Base-by-base conservation (phyloP, 345 rosid genomes). In the Chamaenerion angustifolium region DNA sequence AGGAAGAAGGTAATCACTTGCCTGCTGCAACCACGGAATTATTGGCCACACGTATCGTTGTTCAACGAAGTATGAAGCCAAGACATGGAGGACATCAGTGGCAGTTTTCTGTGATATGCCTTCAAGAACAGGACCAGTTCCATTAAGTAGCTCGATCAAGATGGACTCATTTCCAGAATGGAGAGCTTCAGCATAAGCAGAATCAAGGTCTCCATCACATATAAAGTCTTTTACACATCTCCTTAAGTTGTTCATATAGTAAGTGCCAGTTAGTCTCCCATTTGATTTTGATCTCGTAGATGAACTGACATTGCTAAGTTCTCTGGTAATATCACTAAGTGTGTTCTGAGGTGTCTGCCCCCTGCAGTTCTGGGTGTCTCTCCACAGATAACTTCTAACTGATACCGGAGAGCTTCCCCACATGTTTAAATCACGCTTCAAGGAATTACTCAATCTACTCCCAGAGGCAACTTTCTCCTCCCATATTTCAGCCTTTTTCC, bases 11-110 rank as follows among this genome's bases (percentile, higher is more conserved):
- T 21, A 62, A 16, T 14, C 58, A 71, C 81, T 85, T 70, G 62
- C 95, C 94, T 86, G 95, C 58, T 83, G 84, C 72, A 83, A 64
- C 98, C 95, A 90, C 51, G 95, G 98, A 58, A 83, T 68, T 54
- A 86, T 64, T 14, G 79, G 69, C 46, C 62, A 72, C 49, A 73
- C 60, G 70, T 69, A 83, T 68, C 92, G 73, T 58, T 76, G 82
- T 46, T 86, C 94, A 8, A 76, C 62, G 59, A 81, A 73, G 71
- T 61, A 76, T 1, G 89, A 71, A 3, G 74, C 76, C 63, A 86
- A 68, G 55, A 69, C 72, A 71, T 72, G 55, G 14, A 90, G 85
- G 64, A 90, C 59, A 56, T 90, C 86, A 50, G 67, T 61, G 16
- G 69, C 64, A 44, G 83, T 90, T 57, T 79, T 68, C 40, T 71